Evolutionary conservation across 805 yeast species (phyloP).

Genomic region (Suhomyces tanzawaensis): DNA sequence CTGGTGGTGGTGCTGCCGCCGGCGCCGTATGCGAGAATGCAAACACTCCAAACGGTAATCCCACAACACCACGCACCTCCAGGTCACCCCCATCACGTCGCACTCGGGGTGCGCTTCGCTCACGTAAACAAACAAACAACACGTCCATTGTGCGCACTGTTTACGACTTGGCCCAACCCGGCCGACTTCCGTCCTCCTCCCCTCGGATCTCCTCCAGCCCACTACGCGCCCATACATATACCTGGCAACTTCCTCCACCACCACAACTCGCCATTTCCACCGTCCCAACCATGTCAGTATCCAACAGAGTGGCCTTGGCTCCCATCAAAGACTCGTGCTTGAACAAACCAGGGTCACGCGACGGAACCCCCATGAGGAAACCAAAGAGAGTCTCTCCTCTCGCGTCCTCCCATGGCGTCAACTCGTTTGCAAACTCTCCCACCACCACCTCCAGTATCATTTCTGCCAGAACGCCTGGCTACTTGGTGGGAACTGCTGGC

Average conservation of each 20-base stretch:
- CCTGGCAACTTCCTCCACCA: slow-evolving; percentile 1
- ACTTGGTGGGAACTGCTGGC: background rate
- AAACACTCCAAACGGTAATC: background rate
- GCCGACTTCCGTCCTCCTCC: background rate
- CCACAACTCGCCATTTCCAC: slow-evolving; percentile 10
- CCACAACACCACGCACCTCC: background rate
- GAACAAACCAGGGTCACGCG: slow-evolving; percentile 16
- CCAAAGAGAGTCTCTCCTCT: slow-evolving; percentile 7
- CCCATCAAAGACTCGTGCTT: slow-evolving; percentile 31
- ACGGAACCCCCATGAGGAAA: slow-evolving; percentile 10
- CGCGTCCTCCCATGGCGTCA: background rate
- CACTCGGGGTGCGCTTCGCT: too few relatives aligned
- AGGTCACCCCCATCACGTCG: background rate
- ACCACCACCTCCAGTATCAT: background rate
- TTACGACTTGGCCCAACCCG: background rate
- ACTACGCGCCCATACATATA: background rate
- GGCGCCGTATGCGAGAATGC: background rate
- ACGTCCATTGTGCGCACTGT: background rate
- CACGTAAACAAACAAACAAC: background rate
- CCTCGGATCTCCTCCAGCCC: background rate
- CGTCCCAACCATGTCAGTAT: slow-evolving; percentile 7
- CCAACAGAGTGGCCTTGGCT: slow-evolving; percentile 37
- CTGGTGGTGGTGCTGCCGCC: background rate
- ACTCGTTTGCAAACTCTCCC: background rate
- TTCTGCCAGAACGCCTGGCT: background rate